Evolutionary conservation across 2,329 filamentous ascomycete genomes (phyloP), one percentile per base, ranked within the genome.

Genomic region (Fusarium sublunatum): DNA sequence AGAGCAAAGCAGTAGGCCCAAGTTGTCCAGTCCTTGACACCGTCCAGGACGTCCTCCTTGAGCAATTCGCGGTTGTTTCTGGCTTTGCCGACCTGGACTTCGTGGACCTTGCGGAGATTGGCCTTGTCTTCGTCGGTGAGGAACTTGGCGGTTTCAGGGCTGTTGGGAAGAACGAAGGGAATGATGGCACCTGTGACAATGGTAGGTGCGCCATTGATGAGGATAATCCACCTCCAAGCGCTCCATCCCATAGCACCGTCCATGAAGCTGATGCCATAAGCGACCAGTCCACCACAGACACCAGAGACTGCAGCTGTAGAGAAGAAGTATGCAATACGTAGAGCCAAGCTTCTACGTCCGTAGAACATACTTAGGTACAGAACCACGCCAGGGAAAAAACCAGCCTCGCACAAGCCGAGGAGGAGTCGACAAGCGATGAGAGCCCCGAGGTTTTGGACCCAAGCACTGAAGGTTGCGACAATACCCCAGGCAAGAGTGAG

Each of bases 191-290:
- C 87, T 0, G 86, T 72, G 2, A 86, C 28, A 15, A 88, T 77
- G 3, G 65, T 68, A 12, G 65, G 65, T 3, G 54, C 39, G 1
- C 88, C 88, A 70, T 81, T 76, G 29, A 86, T 72, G 44, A 86
- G 83, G 72, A 89, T 79, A 62, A 89, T 87, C 88, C 87, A 90
- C 31, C 88, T 75, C 88, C 88, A 90, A 2, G 85, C 88, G n/a
- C 78, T 74, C 55, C 83, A 78, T 3, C 86, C 86, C 2, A 78
- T 74, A 2, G 83, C 69, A 1, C 86, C 86, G 53, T 89, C 83
- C 82, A 90, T 86, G 67, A 84, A 84, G 0, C 85, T 85, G 60
- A 90, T 87, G 0, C 79, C 86, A 57, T 87, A 89, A 0, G 88
- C 88, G 1, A 91, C 78, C 0, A 90, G 78, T 0, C 88, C 88